A percentile compares a stretch with the other conserved stretches of the same genome.
Conservation (phyloP, 2,329 filamentous ascomycete species). For the Geoglossum cookeanum region DNA sequence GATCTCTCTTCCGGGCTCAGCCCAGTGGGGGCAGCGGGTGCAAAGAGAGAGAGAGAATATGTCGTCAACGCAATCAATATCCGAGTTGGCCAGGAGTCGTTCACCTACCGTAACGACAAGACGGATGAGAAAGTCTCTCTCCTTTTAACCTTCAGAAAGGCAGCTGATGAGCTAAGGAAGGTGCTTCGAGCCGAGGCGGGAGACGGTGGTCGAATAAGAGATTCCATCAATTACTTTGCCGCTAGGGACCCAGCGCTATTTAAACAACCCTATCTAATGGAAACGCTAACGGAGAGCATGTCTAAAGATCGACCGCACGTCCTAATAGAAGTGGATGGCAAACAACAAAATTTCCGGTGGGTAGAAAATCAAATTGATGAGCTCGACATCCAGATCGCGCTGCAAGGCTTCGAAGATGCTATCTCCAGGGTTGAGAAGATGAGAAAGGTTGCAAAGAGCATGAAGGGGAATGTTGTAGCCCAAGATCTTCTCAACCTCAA, state of each 20-base stretch:
- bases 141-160: slow-evolving; percentile 78
- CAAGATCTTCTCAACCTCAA: slow-evolving; percentile 88
- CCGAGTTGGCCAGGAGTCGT: slow-evolving; percentile 72
- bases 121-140: slow-evolving; percentile 60
- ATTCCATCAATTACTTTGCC: slow-evolving; percentile 73
- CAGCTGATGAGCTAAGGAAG: slow-evolving; percentile 79
- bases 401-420: slow-evolving; percentile 73
- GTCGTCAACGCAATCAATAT: slow-evolving; percentile 80
- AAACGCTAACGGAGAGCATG: slow-evolving; percentile 46
- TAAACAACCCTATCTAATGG: slow-evolving; percentile 62
- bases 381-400: slow-evolving; percentile 84
- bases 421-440: slow-evolving; percentile 73
- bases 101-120: slow-evolving; percentile 84
- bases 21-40: slow-evolving; percentile 19
- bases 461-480: slow-evolving; percentile 72
- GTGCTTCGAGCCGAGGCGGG: slow-evolving; percentile 72
- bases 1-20: slow-evolving; percentile 47
- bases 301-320: slow-evolving; percentile 55
- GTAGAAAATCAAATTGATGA: slow-evolving; percentile 91
- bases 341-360: slow-evolving; percentile 90
- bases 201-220: slow-evolving; percentile 58
- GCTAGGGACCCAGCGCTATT: slow-evolving; percentile 57
- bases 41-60: slow-evolving; percentile 37
- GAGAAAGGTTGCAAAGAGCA: slow-evolving; percentile 53
- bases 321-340: slow-evolving; percentile 88